These are phyloP conservation scores for Leptomonas pyrrhocoris DNA, from an alignment of 208 protist genomes.

Conservation along the genomic window DNA sequence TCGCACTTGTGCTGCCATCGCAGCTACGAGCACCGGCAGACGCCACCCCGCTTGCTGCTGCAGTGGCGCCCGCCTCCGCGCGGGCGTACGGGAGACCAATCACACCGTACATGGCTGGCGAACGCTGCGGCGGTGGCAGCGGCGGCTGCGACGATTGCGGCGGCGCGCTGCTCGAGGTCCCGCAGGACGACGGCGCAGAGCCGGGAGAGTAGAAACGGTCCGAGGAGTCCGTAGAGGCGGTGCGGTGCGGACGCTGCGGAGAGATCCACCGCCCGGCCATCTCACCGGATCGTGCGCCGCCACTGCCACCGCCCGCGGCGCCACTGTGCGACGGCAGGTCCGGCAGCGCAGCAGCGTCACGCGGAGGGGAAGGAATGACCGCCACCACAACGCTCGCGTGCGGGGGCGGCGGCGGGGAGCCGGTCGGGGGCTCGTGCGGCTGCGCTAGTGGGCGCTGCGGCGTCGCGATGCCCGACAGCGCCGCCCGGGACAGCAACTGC, in stretches of 20 bases:
- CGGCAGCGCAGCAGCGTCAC: background rate
- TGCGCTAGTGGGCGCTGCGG: background rate
- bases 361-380: background rate
- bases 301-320: background rate
- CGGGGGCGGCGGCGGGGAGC: background rate
- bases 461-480: background rate
- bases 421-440: background rate
- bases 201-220: constrained; percentile 7
- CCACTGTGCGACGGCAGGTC: background rate
- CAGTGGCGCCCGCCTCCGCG: too few relatives aligned
- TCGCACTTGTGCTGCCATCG: background rate
- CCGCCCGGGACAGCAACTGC: background rate
- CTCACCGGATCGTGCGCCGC: background rate
- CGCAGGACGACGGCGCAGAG: constrained; percentile 11
- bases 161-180: constrained; percentile 3
- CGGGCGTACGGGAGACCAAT: constrained; percentile 30
- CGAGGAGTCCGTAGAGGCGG: background rate
- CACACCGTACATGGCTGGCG: constrained; percentile 39
- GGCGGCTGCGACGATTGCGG: background rate
- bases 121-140: background rate
- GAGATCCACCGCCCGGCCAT: background rate
- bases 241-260: constrained; percentile 14
- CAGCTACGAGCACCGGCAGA: background rate
- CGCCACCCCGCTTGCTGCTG: background rate
- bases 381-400: constrained; percentile 1